Evolutionary conservation across 306 rosid species (phyloP).

Genomic region (Fragaria ananassa): DNA sequence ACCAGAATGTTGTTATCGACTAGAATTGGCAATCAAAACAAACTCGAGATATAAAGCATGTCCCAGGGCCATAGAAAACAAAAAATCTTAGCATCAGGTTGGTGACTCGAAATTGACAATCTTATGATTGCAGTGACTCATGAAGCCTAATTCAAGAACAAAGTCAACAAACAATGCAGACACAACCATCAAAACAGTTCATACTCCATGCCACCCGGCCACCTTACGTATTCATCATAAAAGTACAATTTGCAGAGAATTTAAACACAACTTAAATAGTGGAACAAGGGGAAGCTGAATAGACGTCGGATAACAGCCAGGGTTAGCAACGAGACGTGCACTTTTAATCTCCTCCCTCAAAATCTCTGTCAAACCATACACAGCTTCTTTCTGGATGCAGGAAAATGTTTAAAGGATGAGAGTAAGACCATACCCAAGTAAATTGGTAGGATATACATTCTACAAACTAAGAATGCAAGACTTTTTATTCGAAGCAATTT

Average conservation of each 20-base stretch:
- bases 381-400: conserved; percentile 76
- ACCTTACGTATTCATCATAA: background rate
- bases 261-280: conserved; percentile 61
- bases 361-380: conserved; percentile 93
- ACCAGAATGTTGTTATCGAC: background rate
- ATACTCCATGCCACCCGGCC: background rate
- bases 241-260: conserved; percentile 1
- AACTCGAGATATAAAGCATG: conserved; percentile 2
- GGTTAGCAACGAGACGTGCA: conserved; percentile 91
- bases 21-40: background rate
- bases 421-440: background rate
- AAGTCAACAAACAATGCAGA: background rate
- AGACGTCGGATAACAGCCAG: conserved; percentile 97
- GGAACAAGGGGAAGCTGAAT: conserved; percentile 94
- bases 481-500: background rate
- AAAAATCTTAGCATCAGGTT: conserved; percentile 15
- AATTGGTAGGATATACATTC: background rate
- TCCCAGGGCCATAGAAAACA: background rate
- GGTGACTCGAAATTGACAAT: conserved; percentile 1
- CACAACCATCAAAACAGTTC: background rate
- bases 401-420: conserved; percentile 8
- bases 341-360: conserved; percentile 59
- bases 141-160: background rate
- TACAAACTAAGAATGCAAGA: background rate
- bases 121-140: background rate